Evolutionary conservation across 1,139 yeast genomes (phyloP).

Genomic region (Debaryomycetaceae sp.): DNA sequence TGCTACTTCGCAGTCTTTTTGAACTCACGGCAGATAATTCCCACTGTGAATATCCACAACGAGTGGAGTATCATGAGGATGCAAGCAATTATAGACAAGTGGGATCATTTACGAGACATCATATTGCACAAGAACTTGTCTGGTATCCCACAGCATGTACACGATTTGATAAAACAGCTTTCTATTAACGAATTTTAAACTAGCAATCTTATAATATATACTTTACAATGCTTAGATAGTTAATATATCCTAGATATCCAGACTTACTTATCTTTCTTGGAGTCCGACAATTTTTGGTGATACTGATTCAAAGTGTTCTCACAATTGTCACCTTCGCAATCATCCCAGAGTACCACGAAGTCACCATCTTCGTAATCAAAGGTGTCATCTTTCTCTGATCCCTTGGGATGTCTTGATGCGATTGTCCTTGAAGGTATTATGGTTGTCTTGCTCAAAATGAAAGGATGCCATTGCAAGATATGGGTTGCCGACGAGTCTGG

Average conservation of each 20-base stretch:
- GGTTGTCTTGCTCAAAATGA: constrained; percentile 65
- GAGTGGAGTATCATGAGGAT: constrained; percentile 32
- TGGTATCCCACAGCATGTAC: background rate
- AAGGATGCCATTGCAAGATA: constrained; percentile 91
- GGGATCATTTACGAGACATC: constrained; percentile 30
- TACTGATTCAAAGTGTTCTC: constrained; percentile 45
- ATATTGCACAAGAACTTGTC: constrained; percentile 5
- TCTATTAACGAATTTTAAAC: background rate
- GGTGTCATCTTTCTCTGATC: constrained; percentile 27
- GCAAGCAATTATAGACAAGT: constrained; percentile 44
- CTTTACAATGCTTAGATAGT: background rate
- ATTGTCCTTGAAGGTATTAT: constrained; percentile 57
- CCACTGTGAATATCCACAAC: constrained; percentile 69
- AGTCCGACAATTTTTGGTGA: constrained; percentile 14
- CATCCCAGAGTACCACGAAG: constrained; percentile 58
- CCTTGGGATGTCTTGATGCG: constrained; percentile 24
- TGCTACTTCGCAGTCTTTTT: constrained; percentile 57
- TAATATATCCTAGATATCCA: background rate
- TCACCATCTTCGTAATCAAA: constrained; percentile 58
- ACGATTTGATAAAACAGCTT: background rate
- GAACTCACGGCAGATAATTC: constrained; percentile 53
- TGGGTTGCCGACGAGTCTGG: constrained; percentile 75
- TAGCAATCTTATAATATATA: background rate
- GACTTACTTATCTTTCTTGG: constrained; percentile 1
- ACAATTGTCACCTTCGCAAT: constrained; percentile 43